Evolutionary conservation across 257 asterid species (phyloP).

Genomic region (Asclepias syriaca): DNA sequence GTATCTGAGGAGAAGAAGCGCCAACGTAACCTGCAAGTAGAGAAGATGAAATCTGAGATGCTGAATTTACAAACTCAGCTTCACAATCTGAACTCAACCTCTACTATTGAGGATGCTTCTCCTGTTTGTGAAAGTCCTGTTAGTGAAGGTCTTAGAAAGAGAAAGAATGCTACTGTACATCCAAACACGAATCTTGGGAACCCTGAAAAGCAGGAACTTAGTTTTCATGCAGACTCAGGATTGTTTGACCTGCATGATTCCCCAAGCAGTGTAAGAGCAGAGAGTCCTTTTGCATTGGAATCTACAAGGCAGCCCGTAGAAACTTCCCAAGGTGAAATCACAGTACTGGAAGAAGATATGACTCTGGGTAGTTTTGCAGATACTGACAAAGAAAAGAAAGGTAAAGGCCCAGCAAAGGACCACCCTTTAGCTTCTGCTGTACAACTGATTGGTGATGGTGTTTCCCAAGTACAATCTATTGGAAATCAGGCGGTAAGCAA

Average conservation of each 20-base stretch:
- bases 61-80: conserved; percentile 91
- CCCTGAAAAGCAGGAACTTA: conserved; percentile 53
- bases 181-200: conserved; percentile 33
- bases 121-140: conserved; percentile 61
- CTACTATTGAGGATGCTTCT: conserved; percentile 45
- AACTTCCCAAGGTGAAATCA: conserved; percentile 59
- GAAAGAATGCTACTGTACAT: conserved; percentile 43
- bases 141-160: conserved; percentile 68
- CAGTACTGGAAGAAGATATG: conserved; percentile 60
- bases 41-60: conserved; percentile 99
- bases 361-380: conserved; percentile 35
- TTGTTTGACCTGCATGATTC: conserved; percentile 53
- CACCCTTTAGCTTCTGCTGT: conserved; percentile 84
- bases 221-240: conserved; percentile 34
- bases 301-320: conserved; percentile 38
- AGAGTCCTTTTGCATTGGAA: conserved; percentile 50
- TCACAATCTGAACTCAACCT: conserved; percentile 57
- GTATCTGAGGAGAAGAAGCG: conserved; percentile 84
- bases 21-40: conserved; percentile 92
- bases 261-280: conserved; percentile 46
- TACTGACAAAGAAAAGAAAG: conserved; percentile 44
- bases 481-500: conserved; percentile 94
- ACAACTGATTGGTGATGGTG: conserved; percentile 88
- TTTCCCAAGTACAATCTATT: conserved; percentile 92
- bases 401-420: conserved; percentile 55